Evolutionary conservation across 495 filamentous ascomycete genomes (phyloP), one percentile per base, ranked within the genome.

Genomic region (Hypoxylon crocopeplum): DNA sequence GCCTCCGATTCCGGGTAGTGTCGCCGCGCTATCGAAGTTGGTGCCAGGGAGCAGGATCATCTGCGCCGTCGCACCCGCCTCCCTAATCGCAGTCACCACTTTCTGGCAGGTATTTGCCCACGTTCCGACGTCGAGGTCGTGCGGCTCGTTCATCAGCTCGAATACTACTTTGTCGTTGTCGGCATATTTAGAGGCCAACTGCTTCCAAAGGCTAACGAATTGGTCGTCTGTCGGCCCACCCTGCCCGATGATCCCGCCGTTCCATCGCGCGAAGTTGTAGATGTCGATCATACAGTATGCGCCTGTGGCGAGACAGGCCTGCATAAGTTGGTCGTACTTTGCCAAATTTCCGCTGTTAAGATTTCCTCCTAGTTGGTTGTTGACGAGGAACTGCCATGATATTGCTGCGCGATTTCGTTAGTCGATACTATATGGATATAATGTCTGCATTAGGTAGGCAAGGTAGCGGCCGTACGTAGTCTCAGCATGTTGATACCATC

Each of bases 81-180:
- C 59, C 37, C 84, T 76, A 55, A 88, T 86, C 6, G 82, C 83
- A 1, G 78, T 81, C 1, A 88, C 82, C 36, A 71, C 80, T 13
- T 76, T 74, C 62, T 86, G 84, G 37, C 79, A 78, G 0, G 81
- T 82, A 3, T 67, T 52, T 0, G 79, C 81, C 83, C 83, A 86
- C 0, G 38, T 56, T 19, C 36, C 59, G 44, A 86, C 73, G 55
- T 81, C 73, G 24, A 77, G 68, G 29, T 81, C 63, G 48, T 84
- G 82, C 3, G 84, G 83, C 66, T 88, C 85, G 64, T 86, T 88
- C 80, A 87, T 85, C 37, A 86, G 66, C 29, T 84, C 84, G 68
- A 87, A 86, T n/a, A 79, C 68, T 19, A 85, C 70, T 11, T 77
- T 80, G 3, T 70, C 41, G n/a, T 76, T 49, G 6, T 25, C 42